These are phyloP conservation scores for Breviolum minutum DNA, from an alignment of 73 alveolate genomes.

Conservation along the genomic window DNA sequence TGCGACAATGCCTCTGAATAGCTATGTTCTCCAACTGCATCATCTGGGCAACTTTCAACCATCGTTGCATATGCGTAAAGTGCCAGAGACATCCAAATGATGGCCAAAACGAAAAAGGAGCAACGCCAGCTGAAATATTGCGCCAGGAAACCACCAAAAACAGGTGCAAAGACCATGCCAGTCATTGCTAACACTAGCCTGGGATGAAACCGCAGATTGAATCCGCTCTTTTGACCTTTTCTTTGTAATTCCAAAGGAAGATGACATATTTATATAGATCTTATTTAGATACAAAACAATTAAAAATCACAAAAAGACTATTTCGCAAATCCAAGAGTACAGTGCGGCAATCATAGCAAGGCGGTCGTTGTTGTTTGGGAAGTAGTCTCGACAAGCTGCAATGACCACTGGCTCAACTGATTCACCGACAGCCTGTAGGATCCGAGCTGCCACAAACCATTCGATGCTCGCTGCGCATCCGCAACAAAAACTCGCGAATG, in stretches of 20 bases:
- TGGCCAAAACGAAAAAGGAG: slow-evolving; percentile 23
- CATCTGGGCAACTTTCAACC: slow-evolving; percentile 42
- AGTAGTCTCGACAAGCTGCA: background rate
- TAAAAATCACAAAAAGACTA: too few species aligned
- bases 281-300: too few species aligned
- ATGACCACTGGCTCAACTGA: slow-evolving; percentile 18
- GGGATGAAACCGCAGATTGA: too few species aligned
- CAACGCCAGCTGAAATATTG: slow-evolving; percentile 12
- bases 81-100: slow-evolving; percentile 15
- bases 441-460: slow-evolving; percentile 28
- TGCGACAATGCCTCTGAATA: background rate
- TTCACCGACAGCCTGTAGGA: slow-evolving; percentile 48
- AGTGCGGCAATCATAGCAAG: background rate
- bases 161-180: background rate
- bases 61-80: background rate
- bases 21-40: background rate
- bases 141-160: background rate
- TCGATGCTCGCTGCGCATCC: slow-evolving; percentile 11
- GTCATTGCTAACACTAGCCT: background rate
- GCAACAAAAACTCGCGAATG: slow-evolving; percentile 32
- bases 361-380: background rate
- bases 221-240: too few species aligned
- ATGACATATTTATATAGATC: too few species aligned
- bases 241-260: too few species aligned
- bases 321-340: too few species aligned